Conservation (phyloP, 1,284 basidiomycete species). For the Microstroma glucosiphilum region DNA sequence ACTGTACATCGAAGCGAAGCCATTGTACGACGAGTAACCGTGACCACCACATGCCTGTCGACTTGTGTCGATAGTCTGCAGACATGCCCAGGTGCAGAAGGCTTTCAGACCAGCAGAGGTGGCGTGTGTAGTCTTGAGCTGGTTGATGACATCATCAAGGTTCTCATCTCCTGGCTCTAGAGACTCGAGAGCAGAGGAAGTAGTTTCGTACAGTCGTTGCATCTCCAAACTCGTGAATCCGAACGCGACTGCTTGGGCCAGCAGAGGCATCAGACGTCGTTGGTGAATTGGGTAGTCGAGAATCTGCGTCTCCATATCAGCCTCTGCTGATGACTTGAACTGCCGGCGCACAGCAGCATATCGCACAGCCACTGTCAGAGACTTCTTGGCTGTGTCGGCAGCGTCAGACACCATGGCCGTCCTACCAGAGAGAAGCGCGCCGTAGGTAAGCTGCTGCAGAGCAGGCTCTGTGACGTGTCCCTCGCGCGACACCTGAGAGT, state of each 20-base stretch:
- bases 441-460: constrained; percentile 59
- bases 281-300: constrained; percentile 61
- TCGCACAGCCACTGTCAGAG: constrained; percentile 58
- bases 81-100: constrained; percentile 60
- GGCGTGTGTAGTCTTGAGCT: constrained; percentile 60
- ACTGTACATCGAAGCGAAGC: constrained; percentile 56
- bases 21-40: constrained; percentile 59
- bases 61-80: constrained; percentile 59
- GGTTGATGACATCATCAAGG: constrained; percentile 51
- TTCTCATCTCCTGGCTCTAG: constrained; percentile 54
- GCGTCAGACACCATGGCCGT: constrained; percentile 58
- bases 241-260: constrained; percentile 58
- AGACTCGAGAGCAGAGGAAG: constrained; percentile 56
- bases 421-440: constrained; percentile 57
- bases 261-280: constrained; percentile 58
- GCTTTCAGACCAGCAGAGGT: constrained; percentile 60
- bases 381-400: constrained; percentile 56
- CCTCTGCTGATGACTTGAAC: constrained; percentile 53
- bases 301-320: constrained; percentile 55
- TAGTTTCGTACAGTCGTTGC: constrained; percentile 51
- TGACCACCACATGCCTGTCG: constrained; percentile 59
- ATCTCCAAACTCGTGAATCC: constrained; percentile 57
- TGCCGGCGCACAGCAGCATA: constrained; percentile 59
- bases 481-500: constrained; percentile 57
- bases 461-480: constrained; percentile 54